These are phyloP conservation scores for Dactylonectria estremocensis DNA, from an alignment of 2,329 filamentous ascomycete species.

Conservation along the genomic window DNA sequence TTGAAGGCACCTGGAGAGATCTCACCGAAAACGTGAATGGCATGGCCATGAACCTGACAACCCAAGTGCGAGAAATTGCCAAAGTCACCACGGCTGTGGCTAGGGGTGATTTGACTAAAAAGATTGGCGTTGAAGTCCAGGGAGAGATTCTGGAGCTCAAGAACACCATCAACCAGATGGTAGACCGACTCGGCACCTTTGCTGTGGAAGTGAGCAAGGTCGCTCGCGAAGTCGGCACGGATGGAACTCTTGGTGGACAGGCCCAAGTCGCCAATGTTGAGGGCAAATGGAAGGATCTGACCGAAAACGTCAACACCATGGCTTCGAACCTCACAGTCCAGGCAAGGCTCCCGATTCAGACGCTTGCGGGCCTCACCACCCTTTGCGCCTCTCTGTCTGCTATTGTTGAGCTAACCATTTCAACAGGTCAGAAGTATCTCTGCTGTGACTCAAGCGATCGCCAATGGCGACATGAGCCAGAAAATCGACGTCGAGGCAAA, in stretches of 20 bases:
- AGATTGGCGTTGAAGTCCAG: constrained; percentile 93
- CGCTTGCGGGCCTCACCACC: not conserved
- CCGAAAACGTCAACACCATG: constrained; percentile 89
- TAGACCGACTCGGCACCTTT: constrained; percentile 95
- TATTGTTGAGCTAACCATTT: constrained; percentile 17
- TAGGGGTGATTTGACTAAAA: constrained; percentile 93
- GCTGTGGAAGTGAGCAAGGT: constrained; percentile 97
- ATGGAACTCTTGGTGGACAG: constrained; percentile 94
- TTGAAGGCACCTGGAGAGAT: constrained; percentile 97
- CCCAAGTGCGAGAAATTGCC: constrained; percentile 97
- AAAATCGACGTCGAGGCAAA: constrained; percentile 96
- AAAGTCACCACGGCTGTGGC: constrained; percentile 97
- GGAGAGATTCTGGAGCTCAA: constrained; percentile 97
- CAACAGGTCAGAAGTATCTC: constrained; percentile 88
- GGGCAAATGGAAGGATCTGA: constrained; percentile 98
- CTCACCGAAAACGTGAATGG: constrained; percentile 96
- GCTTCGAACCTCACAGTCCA: constrained; percentile 78
- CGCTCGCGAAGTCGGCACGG: constrained; percentile 95
- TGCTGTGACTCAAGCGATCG: constrained; percentile 94
- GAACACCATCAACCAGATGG: constrained; percentile 99
- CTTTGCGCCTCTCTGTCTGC: not conserved
- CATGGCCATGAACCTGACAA: constrained; percentile 98
- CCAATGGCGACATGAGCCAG: constrained; percentile 94
- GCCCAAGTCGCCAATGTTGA: constrained; percentile 95
- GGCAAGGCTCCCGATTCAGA: constrained; percentile 54